phyloP scores from a whole-genome alignment of 78 protist genomes.

The Isochrysis galbana region DNA sequence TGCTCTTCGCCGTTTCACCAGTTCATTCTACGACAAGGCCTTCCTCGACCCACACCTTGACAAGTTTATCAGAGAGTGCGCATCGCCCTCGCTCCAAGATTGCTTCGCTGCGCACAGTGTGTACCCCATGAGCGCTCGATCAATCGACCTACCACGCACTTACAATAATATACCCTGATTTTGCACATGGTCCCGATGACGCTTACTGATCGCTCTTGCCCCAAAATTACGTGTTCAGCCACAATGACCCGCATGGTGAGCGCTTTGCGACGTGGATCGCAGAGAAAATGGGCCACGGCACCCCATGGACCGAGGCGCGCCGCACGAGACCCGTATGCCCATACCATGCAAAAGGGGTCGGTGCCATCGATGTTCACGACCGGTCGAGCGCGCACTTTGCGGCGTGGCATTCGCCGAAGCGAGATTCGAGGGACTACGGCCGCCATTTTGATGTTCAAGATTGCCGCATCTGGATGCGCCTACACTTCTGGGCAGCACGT shows the following conservation, averaged over 20 bases:
- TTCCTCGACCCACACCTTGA: not conserved
- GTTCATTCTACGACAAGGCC: not conserved
- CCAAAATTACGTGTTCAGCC: too few relatives aligned
- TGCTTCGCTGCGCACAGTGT: too few relatives aligned
- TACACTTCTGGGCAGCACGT: slow-evolving; percentile 29
- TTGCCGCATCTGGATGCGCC: slow-evolving; percentile 41
- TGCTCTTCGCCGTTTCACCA: not conserved
- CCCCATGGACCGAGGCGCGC: not conserved
- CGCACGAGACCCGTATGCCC: not conserved
- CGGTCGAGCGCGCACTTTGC: not conserved
- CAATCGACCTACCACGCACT: too few relatives aligned
- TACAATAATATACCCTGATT: too few relatives aligned
- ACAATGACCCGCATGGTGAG: too few relatives aligned
- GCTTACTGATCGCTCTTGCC: too few relatives aligned
- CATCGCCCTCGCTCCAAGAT: too few relatives aligned
- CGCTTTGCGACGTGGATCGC: not conserved
- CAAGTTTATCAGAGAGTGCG: not conserved
- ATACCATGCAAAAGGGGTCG: not conserved
- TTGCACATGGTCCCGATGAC: too few relatives aligned
- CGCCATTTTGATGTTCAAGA: not conserved
- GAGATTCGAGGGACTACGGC: not conserved
- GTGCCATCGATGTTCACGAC: not conserved
- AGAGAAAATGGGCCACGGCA: not conserved
- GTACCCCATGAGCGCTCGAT: too few relatives aligned
- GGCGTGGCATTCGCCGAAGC: slow-evolving; percentile 11